These are phyloP conservation scores for Psilocybe azurescens DNA, from an alignment of 768 basidiomycete species.

Conservation along the genomic window DNA sequence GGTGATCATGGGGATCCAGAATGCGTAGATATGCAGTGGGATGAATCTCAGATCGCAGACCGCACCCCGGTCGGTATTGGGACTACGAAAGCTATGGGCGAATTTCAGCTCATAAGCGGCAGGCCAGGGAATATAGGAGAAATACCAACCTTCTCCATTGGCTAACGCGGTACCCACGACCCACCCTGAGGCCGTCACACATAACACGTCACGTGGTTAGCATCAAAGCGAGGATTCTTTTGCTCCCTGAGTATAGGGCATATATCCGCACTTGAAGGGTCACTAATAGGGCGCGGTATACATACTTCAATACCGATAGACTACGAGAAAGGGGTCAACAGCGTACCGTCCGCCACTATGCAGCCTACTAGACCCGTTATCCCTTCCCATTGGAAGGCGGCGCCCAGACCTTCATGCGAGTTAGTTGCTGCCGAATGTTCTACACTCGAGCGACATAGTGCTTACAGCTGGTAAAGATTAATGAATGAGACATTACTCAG, in stretches of 20 bases:
- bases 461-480: too few species aligned
- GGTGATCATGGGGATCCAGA: slow-evolving; percentile 2
- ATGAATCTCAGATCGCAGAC: neutral
- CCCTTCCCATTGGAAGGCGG: neutral
- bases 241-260: neutral
- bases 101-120: neutral
- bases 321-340: too few species aligned
- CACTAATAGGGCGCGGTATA: neutral
- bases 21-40: neutral
- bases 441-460: too few species aligned
- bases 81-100: neutral
- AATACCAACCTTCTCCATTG: neutral
- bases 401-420: too few species aligned
- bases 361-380: neutral
- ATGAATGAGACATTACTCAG: neutral
- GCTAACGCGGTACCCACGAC: neutral
- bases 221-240: too few species aligned
- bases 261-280: slow-evolving; percentile 6
- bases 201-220: neutral
- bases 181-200: slow-evolving; percentile 1
- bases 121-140: neutral
- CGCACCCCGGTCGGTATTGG: neutral
- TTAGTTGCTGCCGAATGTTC: too few species aligned
- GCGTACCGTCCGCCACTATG: neutral
- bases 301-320: neutral